These are phyloP conservation scores for Piromyces sp. DNA, from an alignment of 192 early-diverging fungal species.

Conservation along the genomic window DNA sequence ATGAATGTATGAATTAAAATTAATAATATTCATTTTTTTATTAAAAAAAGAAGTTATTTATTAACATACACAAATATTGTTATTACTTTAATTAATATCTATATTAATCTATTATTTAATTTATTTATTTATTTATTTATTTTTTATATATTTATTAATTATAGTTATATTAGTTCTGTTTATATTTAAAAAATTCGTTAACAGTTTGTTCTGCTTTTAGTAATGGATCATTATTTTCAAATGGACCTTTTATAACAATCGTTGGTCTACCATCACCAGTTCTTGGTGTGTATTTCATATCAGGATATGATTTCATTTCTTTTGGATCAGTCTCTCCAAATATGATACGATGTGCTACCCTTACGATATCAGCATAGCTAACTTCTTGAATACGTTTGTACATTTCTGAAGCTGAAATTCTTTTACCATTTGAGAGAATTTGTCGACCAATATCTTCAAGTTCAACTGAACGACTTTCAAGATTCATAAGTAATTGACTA, in stretches of 20 bases:
- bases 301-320: slow-evolving; percentile 22
- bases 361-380: slow-evolving; percentile 48
- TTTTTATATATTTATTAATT: not conserved
- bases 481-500: slow-evolving; percentile 76
- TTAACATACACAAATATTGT: too few species aligned
- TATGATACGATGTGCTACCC: slow-evolving; percentile 55
- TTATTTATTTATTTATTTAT: not conserved
- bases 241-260: slow-evolving; percentile 32
- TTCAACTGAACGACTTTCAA: slow-evolving; percentile 83
- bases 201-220: not conserved
- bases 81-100: too few species aligned
- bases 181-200: not conserved
- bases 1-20: too few species aligned
- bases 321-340: slow-evolving; percentile 31
- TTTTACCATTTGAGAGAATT: slow-evolving; percentile 48
- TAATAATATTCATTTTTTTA: too few species aligned
- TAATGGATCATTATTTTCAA: slow-evolving; percentile 2
- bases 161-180: not conserved
- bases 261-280: slow-evolving; percentile 30
- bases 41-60: too few species aligned
- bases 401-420: slow-evolving; percentile 60
- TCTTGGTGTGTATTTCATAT: slow-evolving; percentile 1
- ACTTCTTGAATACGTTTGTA: slow-evolving; percentile 62
- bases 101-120: not conserved
- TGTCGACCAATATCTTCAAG: slow-evolving; percentile 90